Conservation (phyloP, 345 rosid genomes). For the Odontarrhena argentea region DNA sequence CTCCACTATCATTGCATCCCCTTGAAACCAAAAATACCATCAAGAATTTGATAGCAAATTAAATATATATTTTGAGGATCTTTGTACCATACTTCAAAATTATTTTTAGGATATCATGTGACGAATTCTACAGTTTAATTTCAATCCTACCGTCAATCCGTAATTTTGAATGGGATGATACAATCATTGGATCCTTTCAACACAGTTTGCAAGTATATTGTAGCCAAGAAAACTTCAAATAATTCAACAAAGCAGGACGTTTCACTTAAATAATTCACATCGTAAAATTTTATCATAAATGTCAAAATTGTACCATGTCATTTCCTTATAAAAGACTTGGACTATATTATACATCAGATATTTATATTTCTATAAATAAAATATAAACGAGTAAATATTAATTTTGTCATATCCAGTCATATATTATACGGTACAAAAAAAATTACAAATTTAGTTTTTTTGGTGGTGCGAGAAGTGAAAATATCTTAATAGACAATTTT, state of each 20-base stretch:
- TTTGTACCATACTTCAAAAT: neutral
- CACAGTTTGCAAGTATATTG: neutral
- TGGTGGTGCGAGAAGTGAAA: conserved; percentile 13
- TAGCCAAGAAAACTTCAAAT: conserved; percentile 7
- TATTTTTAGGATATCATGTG: conserved; percentile 6
- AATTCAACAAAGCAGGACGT: conserved; percentile 15
- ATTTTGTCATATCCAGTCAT: conserved; percentile 29
- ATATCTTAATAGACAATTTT: conserved; percentile 4
- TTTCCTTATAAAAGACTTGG: conserved; percentile 31
- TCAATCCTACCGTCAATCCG: neutral
- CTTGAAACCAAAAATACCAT: no score
- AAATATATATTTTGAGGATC: neutral
- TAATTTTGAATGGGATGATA: conserved; percentile 6
- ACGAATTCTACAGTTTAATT: neutral
- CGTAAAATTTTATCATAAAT: conserved; percentile 34
- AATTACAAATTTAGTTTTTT: conserved; percentile 21
- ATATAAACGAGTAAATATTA: conserved; percentile 7
- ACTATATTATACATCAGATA: conserved; percentile 22
- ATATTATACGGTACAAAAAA: conserved; percentile 27
- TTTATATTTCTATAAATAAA: neutral
- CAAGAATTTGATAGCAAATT: no score
- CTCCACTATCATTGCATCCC: no score
- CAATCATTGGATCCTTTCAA: conserved; percentile 4
- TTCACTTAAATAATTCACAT: conserved; percentile 10
- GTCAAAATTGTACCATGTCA: conserved; percentile 45